Percentiles rank a stretch among this genome's conserved stretches.
These are phyloP conservation scores for Elongisporangium prolatum DNA, from an alignment of 352 stramenopile genomes.

Conservation along the genomic window DNA sequence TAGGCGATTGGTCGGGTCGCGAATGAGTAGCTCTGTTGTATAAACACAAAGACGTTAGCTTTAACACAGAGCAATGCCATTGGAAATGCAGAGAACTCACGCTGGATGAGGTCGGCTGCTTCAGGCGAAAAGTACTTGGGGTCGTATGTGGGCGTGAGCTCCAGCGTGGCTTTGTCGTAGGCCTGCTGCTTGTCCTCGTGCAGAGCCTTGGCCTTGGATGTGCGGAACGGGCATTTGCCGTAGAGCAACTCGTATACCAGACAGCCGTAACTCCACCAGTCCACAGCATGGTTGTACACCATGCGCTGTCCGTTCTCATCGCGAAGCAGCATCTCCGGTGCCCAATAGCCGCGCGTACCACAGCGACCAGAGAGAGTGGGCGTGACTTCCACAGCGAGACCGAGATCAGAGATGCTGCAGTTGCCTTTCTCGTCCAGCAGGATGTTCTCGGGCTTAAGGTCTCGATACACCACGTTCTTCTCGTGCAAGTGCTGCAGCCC, in stretches of 20 bases:
- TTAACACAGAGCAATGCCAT: neutral
- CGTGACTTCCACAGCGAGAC: constrained; percentile 94
- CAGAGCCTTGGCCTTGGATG: constrained; percentile 91
- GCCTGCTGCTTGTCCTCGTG: constrained; percentile 88
- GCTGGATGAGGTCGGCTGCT: constrained; percentile 66
- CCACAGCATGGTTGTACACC: constrained; percentile 92
- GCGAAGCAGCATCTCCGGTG: constrained; percentile 94
- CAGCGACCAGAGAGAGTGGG: constrained; percentile 72
- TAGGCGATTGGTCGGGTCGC: constrained; percentile 67
- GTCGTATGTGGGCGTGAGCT: constrained; percentile 74
- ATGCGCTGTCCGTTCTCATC: constrained; percentile 90
- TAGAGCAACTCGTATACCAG: constrained; percentile 97
- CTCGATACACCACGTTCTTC: constrained; percentile 89
- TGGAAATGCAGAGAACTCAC: constrained; percentile 25
- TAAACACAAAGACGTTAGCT: constrained; percentile 8
- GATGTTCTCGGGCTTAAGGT: constrained; percentile 90
- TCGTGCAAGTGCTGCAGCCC: constrained; percentile 82
- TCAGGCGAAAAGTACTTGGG: constrained; percentile 79
- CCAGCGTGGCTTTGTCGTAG: constrained; percentile 77
- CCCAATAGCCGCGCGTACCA: constrained; percentile 90
- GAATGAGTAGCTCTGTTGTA: constrained; percentile 56
- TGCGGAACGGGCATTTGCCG: constrained; percentile 96
- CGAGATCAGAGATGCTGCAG: constrained; percentile 95
- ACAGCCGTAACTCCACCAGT: constrained; percentile 98
- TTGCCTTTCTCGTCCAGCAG: constrained; percentile 92